Evolutionary conservation across 1,284 basidiomycete genomes (phyloP), one percentile per base, ranked within the genome.

Genomic region (Cryptococcus sp.): DNA sequence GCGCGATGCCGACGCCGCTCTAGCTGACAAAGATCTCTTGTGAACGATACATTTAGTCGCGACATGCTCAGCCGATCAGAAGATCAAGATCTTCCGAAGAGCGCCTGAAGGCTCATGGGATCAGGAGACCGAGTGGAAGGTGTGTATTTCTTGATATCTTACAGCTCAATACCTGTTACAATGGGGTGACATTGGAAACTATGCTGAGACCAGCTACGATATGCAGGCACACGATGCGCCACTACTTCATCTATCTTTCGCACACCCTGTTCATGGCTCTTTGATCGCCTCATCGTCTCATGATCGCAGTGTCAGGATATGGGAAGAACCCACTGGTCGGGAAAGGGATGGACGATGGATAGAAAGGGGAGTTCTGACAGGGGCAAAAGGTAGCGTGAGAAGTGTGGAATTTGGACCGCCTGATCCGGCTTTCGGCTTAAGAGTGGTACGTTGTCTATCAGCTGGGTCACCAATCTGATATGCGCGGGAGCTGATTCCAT

Each of bases 111-210:
- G 87, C 0, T 55, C 59, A 45, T 93, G 91, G 90, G 83, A 77
- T 34, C 81, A 85, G 1, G 86, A 90, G 68, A 87, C 89, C 55
- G 89, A 92, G 69, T 94, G 92, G 91, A 93, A 92, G 82, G 90
- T 89, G 57, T 38, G 82, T 68, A 34, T 16, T 50, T 22, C 17
- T 22, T 19, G 20, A 46, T 34, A 38, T 3, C 17, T n/a, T 17
- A 46, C 26, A 19, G 6, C 26, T 29, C 22, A 11, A 2, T 17
- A 22, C 46, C 5, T 25, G 37, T 22, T 7, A 16, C 6, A 2
- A 20, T 26, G 26, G 1, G 23, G 4, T 26, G n/a, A n/a, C 44
- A 17, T 3, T 13, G 26, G n/a, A 20, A 38, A 16, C 25, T 41
- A 29, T 34, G 17, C 46, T 15, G 17, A 19, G 37, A n/a, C 29